These are phyloP conservation scores for Heritiera littoralis DNA, from an alignment of 345 rosid species.

Conservation along the genomic window DNA sequence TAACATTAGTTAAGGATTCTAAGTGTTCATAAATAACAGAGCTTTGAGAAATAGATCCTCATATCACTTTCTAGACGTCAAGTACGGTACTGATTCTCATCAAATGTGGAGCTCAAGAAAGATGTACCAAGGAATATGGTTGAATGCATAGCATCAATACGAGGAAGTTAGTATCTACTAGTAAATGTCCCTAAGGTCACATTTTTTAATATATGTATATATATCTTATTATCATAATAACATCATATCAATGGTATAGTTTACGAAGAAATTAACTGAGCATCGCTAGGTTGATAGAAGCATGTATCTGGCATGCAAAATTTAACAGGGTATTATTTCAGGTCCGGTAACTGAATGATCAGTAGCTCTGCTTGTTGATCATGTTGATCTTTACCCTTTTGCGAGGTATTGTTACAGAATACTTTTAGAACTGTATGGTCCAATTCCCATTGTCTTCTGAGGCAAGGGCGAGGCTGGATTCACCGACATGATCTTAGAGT, in stretches of 20 bases:
- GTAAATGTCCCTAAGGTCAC: no score
- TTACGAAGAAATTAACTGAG: not conserved
- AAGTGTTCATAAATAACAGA: not conserved
- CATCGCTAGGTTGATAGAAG: not conserved
- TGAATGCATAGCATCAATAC: no score
- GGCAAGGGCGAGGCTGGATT: not conserved
- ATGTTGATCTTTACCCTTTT: slow-evolving; percentile 6
- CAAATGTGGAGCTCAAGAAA: no score
- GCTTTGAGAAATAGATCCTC: not conserved
- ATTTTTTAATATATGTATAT: no score
- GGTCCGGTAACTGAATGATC: not conserved
- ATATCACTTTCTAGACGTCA: no score
- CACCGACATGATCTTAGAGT: not conserved
- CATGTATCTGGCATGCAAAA: not conserved
- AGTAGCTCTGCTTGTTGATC: slow-evolving; percentile 11
- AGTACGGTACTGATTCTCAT: no score
- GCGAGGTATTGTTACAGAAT: not conserved
- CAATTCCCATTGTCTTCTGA: not conserved
- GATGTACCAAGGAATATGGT: no score
- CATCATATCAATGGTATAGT: not conserved
- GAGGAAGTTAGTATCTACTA: no score
- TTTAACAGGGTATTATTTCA: slow-evolving; percentile 1
- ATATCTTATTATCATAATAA: no score
- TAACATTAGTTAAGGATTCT: not conserved
- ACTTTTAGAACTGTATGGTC: not conserved